These are phyloP conservation scores for Neotropicomus parvogracilis DNA, from an alignment of 1,284 basidiomycete genomes.

Conservation along the genomic window DNA sequence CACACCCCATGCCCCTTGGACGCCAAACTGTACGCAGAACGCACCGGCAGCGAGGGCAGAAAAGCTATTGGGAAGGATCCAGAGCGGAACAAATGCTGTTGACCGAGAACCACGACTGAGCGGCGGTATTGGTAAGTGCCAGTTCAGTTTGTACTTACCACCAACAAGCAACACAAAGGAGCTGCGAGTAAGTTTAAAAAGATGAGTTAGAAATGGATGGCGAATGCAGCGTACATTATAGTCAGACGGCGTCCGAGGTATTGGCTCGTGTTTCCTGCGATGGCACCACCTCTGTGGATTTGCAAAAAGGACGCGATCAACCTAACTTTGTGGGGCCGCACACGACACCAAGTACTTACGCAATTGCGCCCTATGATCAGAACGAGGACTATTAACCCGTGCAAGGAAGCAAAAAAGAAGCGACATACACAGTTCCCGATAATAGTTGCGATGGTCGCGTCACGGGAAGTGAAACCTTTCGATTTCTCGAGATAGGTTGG, in stretches of 20 bases:
- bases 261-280: constrained; percentile 81
- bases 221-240: constrained; percentile 54
- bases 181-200: background rate
- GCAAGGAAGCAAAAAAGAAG: constrained; percentile 33
- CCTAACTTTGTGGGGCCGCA: background rate
- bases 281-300: constrained; percentile 60
- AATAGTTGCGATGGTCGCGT: constrained; percentile 84
- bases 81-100: constrained; percentile 72
- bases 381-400: constrained; percentile 72
- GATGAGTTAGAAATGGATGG: background rate
- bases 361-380: constrained; percentile 61
- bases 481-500: constrained; percentile 72
- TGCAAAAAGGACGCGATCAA: constrained; percentile 11
- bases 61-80: constrained; percentile 76
- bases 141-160: constrained; percentile 13
- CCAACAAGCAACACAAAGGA: constrained; percentile 49
- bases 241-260: constrained; percentile 86
- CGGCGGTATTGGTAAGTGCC: constrained; percentile 62
- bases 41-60: constrained; percentile 69
- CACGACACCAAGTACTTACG: constrained; percentile 34
- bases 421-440: constrained; percentile 83
- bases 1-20: constrained; percentile 82
- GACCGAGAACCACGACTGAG: background rate
- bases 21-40: constrained; percentile 86
- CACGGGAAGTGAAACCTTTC: constrained; percentile 56